Evolutionary conservation across 139 green algal genomes (phyloP).

Genomic region (Volvox africanus): DNA sequence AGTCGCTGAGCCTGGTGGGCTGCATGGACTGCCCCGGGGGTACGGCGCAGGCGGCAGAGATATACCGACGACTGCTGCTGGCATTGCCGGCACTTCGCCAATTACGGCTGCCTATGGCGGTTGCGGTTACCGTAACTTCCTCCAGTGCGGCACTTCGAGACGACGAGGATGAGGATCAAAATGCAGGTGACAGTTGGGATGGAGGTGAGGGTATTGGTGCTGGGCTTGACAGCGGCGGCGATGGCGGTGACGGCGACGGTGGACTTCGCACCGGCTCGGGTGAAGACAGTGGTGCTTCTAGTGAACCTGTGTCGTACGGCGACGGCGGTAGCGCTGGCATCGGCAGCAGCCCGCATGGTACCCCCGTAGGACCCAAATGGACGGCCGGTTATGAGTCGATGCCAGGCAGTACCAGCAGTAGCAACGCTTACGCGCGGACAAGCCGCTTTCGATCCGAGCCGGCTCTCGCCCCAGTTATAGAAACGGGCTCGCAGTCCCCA

Average conservation of each 20-base stretch:
- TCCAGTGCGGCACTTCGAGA: not conserved
- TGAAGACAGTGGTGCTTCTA: too few relatives aligned
- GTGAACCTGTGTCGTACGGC: not conserved
- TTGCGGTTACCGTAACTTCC: not conserved
- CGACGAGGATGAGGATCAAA: not conserved
- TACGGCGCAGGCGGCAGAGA: not conserved
- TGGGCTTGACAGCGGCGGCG: not conserved
- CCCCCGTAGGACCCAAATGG: too few relatives aligned
- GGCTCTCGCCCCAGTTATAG: too few relatives aligned
- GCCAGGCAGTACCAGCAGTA: too few relatives aligned
- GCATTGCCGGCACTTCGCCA: not conserved
- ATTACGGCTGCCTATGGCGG: constrained; percentile 31
- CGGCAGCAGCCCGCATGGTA: not conserved
- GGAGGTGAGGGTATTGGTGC: not conserved
- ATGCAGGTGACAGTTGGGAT: not conserved
- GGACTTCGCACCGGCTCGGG: not conserved
- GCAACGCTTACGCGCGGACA: too few relatives aligned
- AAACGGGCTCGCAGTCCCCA: too few relatives aligned
- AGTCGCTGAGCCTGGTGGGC: constrained; percentile 31
- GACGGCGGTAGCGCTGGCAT: not conserved
- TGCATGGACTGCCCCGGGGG: not conserved
- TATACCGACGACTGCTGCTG: not conserved
- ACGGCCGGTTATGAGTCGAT: too few relatives aligned
- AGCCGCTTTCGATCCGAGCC: too few relatives aligned
- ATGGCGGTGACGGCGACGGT: not conserved